Percentiles rank a stretch among this genome's conserved stretches.
Conservation (phyloP, 1,284 basidiomycete species). For the Hemileia vastatrix region DNA sequence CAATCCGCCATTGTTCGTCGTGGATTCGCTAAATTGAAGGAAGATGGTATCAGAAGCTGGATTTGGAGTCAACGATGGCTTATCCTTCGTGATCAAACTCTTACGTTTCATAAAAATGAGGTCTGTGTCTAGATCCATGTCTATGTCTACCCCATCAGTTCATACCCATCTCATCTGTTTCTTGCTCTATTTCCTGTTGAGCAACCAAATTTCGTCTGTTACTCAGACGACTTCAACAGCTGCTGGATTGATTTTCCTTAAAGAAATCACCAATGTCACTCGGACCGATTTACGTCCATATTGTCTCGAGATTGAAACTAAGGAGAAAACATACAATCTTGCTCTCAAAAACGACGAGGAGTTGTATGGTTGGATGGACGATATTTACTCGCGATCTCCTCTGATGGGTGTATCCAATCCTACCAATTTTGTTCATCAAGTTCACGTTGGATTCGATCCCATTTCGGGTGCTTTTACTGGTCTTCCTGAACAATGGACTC, state of each 20-base stretch:
- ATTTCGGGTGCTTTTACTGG: constrained; percentile 88
- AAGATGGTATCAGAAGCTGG: constrained; percentile 56
- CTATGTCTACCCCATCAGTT: constrained; percentile 6
- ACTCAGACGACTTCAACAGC: constrained; percentile 57
- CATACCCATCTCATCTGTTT: neutral
- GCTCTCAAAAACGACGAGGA: constrained; percentile 88
- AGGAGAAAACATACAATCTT: constrained; percentile 63
- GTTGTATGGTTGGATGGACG: constrained; percentile 91
- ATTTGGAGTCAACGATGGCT: constrained; percentile 89
- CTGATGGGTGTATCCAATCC: constrained; percentile 87
- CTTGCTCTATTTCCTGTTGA: constrained; percentile 4
- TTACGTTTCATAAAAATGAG: constrained; percentile 86
- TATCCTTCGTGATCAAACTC: constrained; percentile 66
- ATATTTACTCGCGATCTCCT: constrained; percentile 83
- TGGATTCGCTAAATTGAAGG: constrained; percentile 43
- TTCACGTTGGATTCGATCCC: constrained; percentile 95
- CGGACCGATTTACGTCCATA: constrained; percentile 87
- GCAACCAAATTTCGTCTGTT: too few relatives aligned
- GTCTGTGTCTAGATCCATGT: constrained; percentile 48
- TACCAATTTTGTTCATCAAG: constrained; percentile 95
- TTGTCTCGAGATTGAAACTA: constrained; percentile 73
- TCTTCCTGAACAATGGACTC: constrained; percentile 92
- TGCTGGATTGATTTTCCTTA: constrained; percentile 56
- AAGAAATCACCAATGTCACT: constrained; percentile 75
- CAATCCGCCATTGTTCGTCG: constrained; percentile 35